Conservation (phyloP, 23 red algal species). For the Gracilariopsis chorda region DNA sequence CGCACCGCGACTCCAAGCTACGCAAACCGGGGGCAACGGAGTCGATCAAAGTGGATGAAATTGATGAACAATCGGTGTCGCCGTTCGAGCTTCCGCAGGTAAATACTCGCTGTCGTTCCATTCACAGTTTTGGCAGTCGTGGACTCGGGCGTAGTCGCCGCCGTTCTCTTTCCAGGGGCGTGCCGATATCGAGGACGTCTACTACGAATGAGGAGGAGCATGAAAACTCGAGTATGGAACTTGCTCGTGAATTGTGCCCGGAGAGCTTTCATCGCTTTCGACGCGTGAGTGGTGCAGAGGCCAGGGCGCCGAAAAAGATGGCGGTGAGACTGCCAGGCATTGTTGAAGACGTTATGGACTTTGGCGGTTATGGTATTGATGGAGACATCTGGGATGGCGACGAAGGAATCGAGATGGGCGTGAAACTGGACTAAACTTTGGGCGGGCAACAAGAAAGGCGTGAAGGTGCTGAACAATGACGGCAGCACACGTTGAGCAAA, state of each 20-base stretch:
- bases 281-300: background rate
- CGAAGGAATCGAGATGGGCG: too few species aligned
- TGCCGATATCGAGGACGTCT: background rate
- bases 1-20: background rate
- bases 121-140: too few species aligned
- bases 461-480: too few species aligned
- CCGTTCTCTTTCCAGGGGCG: background rate
- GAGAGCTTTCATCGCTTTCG: background rate
- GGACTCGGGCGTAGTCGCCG: background rate
- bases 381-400: background rate
- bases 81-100: background rate
- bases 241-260: background rate
- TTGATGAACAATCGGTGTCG: background rate
- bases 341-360: background rate
- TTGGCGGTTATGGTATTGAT: background rate
- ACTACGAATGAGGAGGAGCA: background rate
- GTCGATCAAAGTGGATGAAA: background rate
- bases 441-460: too few species aligned
- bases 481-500: too few species aligned
- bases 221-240: background rate
- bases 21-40: background rate
- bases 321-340: background rate
- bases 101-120: background rate
- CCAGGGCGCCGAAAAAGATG: background rate
- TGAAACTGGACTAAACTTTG: too few species aligned